Conservation (phyloP, 192 early-diverging fungal genomes). For the Chytriomyces sp. region DNA sequence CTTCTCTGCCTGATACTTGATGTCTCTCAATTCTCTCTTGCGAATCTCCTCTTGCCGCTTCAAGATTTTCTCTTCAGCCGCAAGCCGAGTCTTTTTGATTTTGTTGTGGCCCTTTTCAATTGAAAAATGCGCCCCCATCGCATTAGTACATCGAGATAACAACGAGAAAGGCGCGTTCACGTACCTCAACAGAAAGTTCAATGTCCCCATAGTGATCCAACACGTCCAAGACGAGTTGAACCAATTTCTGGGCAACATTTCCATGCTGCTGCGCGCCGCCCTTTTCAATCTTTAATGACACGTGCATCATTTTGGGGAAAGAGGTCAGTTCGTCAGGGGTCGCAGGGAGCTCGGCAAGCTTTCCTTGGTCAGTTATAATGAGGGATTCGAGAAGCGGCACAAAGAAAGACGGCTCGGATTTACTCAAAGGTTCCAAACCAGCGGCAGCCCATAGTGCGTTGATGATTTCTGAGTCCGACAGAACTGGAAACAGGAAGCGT, state of each 20-base stretch:
- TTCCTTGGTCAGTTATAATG: conserved; percentile 62
- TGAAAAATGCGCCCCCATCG: background rate
- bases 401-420: conserved; percentile 33
- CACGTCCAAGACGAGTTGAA: conserved; percentile 44
- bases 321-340: conserved; percentile 56
- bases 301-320: conserved; percentile 40
- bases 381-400: conserved; percentile 61
- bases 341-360: conserved; percentile 54
- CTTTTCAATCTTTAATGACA: conserved; percentile 38
- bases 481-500: conserved; percentile 34
- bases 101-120: conserved; percentile 58
- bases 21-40: conserved; percentile 71
- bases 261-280: background rate
- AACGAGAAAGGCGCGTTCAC: conserved; percentile 2
- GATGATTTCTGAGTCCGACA: conserved; percentile 54
- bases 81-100: conserved; percentile 68
- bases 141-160: background rate
- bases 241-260: conserved; percentile 1
- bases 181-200: conserved; percentile 21
- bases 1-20: conserved; percentile 70
- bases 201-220: conserved; percentile 54
- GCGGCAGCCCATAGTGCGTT: conserved; percentile 46
- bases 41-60: conserved; percentile 69
- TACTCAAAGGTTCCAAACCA: conserved; percentile 44
- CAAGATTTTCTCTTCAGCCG: conserved; percentile 65